Base-by-base conservation (phyloP, 2,329 filamentous ascomycete species). In the Ampelomyces quisqualis region DNA sequence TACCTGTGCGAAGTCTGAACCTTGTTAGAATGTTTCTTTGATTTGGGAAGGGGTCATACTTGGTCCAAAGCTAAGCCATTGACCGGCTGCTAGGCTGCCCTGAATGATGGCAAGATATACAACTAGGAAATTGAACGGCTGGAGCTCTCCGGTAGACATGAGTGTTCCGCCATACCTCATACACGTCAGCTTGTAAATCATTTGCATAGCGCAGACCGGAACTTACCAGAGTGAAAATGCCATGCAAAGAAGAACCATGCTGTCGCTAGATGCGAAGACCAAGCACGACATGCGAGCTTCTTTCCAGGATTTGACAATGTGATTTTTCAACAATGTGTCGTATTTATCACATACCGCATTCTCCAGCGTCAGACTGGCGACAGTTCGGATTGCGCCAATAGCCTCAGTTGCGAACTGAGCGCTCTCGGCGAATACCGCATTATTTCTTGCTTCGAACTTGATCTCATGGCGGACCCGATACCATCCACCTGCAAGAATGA, bases 321-420 rank as follows among this genome's bases (percentile, higher is more conserved):
- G 90, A 1, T 58, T 61, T 0, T 79, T 80, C n/a, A 96, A 77
- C 15, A 85, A 80, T 0, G 69, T 58, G 37, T 81, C 81, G 68
- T 96, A 97, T 34, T 83, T 77, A 3, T 69, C 57, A 58, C 87
- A 79, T 3, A 96, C 88, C 58, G 94, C 88, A 0, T 78, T 69
- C 70, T 97, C 91, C 9, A 90, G 81, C 0, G 90, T 95, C 32
- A 97, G 77, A 4, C 88, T 87, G 6, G 90, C 90, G n/a, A 96
- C 90, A 2, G 91, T 97, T 37, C 90, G 85, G 53, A 96, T 95
- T 6, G 90, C 86, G 2, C 88, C 89, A 26, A 93, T 94, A 29
- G 90, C 89, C 67, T 97, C 91, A 33, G 90, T 94, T 7, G 91
- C 91, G 64, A 86, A 96, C 38, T 82, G 85, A 4, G 90, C 90